Evolutionary conservation across 257 asterid species (phyloP).

Genomic region (Oldenlandia corymbosa): DNA sequence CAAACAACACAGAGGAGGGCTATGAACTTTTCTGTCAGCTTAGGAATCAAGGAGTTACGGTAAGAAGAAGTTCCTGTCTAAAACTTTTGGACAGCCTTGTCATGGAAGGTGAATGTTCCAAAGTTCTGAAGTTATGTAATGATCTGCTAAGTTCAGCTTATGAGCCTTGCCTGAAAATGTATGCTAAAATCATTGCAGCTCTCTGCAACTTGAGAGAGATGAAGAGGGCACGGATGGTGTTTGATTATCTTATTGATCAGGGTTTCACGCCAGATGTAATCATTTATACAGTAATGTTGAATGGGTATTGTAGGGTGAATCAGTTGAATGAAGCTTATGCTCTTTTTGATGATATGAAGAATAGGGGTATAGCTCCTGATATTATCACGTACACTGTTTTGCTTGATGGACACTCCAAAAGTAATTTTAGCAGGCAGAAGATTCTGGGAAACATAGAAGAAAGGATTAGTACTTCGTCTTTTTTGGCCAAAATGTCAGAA

Average conservation of each 20-base stretch:
- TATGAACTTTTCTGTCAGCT: constrained; percentile 39
- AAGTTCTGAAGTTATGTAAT: constrained; percentile 39
- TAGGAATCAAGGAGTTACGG: constrained; percentile 26
- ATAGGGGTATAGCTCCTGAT: constrained; percentile 63
- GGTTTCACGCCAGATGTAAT: constrained; percentile 62
- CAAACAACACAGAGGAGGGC: constrained; percentile 36
- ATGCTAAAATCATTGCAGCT: constrained; percentile 43
- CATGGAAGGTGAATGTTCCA: constrained; percentile 41
- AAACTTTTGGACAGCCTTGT: constrained; percentile 63
- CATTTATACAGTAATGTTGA: constrained; percentile 61
- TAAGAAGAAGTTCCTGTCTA: constrained; percentile 36
- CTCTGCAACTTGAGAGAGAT: constrained; percentile 63
- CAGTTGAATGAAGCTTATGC: constrained; percentile 40
- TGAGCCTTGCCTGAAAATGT: constrained; percentile 44
- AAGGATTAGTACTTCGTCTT: constrained; percentile 18
- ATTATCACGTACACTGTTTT: constrained; percentile 59
- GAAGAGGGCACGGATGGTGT: constrained; percentile 52
- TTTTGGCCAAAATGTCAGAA: constrained; percentile 45
- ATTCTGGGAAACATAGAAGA: constrained; percentile 20
- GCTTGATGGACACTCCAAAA: constrained; percentile 56
- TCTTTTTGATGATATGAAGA: constrained; percentile 62
- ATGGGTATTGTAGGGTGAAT: constrained; percentile 67
- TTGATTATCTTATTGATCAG: constrained; percentile 40
- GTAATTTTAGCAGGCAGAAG: constrained; percentile 22
- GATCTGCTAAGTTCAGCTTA: constrained; percentile 31